phyloP scores from a whole-genome alignment of 164 flowering plant genomes.

The Taxillus chinensis region DNA sequence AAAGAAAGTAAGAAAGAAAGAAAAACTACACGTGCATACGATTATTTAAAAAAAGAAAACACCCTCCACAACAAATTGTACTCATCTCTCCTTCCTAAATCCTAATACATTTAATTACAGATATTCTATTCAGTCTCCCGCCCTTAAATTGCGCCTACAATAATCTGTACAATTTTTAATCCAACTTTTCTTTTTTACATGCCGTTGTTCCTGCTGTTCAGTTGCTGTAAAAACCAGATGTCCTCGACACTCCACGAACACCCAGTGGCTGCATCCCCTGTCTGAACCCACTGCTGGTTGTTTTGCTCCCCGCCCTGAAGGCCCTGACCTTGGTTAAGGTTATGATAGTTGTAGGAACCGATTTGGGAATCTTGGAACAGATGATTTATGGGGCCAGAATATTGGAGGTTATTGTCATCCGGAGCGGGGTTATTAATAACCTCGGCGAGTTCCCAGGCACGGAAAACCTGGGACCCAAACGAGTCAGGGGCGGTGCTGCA shows the following conservation, averaged over 20 bases:
- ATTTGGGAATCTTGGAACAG: constrained; percentile 16
- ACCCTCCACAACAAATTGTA: neutral
- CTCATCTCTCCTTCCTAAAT: neutral
- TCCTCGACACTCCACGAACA: constrained; percentile 60
- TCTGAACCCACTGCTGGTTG: constrained; percentile 26
- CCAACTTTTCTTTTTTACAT: neutral
- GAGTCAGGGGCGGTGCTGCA: constrained; percentile 36
- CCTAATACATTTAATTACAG: neutral
- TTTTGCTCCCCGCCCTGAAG: constrained; percentile 25
- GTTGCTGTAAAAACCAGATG: constrained; percentile 38
- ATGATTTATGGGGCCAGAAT: constrained; percentile 16
- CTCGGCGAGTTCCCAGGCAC: constrained; percentile 42
- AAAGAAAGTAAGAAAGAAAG: too few species aligned
- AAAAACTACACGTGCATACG: too few species aligned
- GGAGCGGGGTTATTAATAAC: constrained; percentile 12
- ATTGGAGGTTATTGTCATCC: constrained; percentile 7
- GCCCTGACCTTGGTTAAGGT: constrained; percentile 21
- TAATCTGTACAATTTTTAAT: too few species aligned
- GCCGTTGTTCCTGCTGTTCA: constrained; percentile 13
- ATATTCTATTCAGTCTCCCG: neutral
- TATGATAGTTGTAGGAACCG: constrained; percentile 28
- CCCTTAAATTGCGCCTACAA: too few species aligned
- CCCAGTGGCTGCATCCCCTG: constrained; percentile 27
- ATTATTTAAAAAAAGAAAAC: too few species aligned
- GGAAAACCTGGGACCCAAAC: constrained; percentile 35